Evolutionary conservation across 1,139 yeast species (phyloP).

Genomic region (Candida sanyaensis): DNA sequence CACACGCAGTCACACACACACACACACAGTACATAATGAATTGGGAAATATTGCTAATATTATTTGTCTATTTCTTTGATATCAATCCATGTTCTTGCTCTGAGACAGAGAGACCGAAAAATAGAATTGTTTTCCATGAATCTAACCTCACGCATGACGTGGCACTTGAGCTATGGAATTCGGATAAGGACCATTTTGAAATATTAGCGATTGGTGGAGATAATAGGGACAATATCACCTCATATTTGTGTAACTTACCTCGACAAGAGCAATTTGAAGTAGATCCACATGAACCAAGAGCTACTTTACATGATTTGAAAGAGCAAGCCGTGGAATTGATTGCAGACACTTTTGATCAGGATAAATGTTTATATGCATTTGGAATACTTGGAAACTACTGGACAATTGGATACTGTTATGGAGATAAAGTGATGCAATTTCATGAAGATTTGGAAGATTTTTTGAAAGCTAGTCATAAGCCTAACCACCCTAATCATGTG

Average conservation of each 20-base stretch:
- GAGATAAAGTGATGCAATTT: conserved; percentile 58
- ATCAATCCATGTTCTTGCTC: not conserved
- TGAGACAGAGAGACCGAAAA: not conserved
- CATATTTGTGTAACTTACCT: conserved; percentile 25
- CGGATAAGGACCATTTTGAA: conserved; percentile 22
- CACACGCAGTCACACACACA: no score
- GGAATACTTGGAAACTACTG: conserved; percentile 55
- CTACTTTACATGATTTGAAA: conserved; percentile 10
- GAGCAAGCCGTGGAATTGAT: conserved; percentile 21
- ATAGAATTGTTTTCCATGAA: not conserved
- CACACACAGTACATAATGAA: not conserved
- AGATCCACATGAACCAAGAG: conserved; percentile 7
- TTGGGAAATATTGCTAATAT: not conserved
- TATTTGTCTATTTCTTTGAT: not conserved
- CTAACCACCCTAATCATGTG: conserved; percentile 39
- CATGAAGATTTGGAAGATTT: conserved; percentile 39
- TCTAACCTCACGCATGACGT: not conserved
- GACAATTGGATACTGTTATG: conserved; percentile 63
- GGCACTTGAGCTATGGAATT: not conserved
- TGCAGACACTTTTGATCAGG: conserved; percentile 21
- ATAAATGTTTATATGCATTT: conserved; percentile 33
- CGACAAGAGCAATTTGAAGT: conserved; percentile 6
- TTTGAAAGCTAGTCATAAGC: conserved; percentile 27
- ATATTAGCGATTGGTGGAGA: conserved; percentile 16
- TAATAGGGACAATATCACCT: conserved; percentile 8